Conservation (phyloP, 306 rosid genomes). For the Boehmeria nivea region DNA sequence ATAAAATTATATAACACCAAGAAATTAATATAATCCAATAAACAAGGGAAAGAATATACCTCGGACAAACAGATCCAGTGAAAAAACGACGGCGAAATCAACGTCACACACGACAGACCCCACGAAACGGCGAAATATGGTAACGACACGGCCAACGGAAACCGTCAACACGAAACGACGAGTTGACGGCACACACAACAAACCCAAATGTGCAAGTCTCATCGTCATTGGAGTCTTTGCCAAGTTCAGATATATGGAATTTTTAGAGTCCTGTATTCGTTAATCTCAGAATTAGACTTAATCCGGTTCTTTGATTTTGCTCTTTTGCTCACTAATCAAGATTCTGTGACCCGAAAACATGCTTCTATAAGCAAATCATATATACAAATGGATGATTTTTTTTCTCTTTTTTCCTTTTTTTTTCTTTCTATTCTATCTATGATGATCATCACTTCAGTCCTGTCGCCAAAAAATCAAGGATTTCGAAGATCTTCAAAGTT, state of each 20-base stretch:
- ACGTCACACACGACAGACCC: constrained; percentile 22
- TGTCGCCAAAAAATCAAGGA: not conserved
- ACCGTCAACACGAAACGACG: constrained; percentile 13
- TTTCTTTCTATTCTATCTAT: not conserved
- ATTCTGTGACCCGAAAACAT: constrained; percentile 39
- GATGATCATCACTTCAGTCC: constrained; percentile 16
- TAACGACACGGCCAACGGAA: not conserved
- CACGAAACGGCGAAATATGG: constrained; percentile 15
- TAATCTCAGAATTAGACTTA: not conserved
- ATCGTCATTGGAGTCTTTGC: not conserved
- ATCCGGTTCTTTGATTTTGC: not conserved
- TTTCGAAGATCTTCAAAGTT: constrained; percentile 5
- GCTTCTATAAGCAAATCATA: constrained; percentile 66
- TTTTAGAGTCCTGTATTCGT: constrained; percentile 9
- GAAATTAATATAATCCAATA: too few species aligned
- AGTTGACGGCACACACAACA: constrained; percentile 32
- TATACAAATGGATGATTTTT: constrained; percentile 41
- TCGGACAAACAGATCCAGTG: constrained; percentile 21
- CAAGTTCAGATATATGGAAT: not conserved
- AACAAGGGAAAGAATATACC: constrained; percentile 30
- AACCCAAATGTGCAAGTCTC: constrained; percentile 3
- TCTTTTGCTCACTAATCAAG: not conserved
- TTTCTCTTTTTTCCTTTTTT: too few species aligned
- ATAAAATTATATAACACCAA: not conserved
- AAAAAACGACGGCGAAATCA: constrained; percentile 24